These are phyloP conservation scores for Solanum gandarillasii DNA, from an alignment of 257 asterid species.

Conservation along the genomic window DNA sequence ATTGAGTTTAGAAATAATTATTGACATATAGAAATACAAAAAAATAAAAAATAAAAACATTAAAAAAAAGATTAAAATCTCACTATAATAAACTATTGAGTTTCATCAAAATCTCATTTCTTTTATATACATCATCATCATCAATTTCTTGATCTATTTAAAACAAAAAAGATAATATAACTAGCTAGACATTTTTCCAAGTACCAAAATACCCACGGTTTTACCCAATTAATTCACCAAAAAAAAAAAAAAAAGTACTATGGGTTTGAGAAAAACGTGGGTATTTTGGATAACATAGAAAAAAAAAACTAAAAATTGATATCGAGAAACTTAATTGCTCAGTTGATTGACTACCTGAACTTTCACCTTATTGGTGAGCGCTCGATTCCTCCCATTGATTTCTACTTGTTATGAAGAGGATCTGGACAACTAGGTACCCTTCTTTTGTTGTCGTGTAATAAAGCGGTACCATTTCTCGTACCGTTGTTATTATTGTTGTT, in stretches of 20 bases:
- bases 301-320: not conserved
- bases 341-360: not conserved
- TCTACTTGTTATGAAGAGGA: conserved; percentile 75
- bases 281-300: conserved; percentile 45
- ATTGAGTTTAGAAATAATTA: not conserved
- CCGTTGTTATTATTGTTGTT: conserved; percentile 1
- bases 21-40: not conserved
- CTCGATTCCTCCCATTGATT: not conserved
- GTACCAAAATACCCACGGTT: conserved; percentile 86
- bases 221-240: conserved; percentile 15
- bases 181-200: conserved; percentile 1
- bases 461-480: conserved; percentile 9
- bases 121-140: conserved; percentile 18
- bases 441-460: conserved; percentile 47
- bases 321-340: not conserved
- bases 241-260: not conserved
- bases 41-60: too few relatives aligned
- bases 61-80: not conserved
- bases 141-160: conserved; percentile 6
- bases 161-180: not conserved
- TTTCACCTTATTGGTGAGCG: not conserved
- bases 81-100: not conserved
- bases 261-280: conserved; percentile 43
- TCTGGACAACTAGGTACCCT: conserved; percentile 86
- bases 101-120: not conserved